These are phyloP conservation scores for Penicillium sp. DNA, from an alignment of 2,329 filamentous ascomycete species.

Conservation along the genomic window DNA sequence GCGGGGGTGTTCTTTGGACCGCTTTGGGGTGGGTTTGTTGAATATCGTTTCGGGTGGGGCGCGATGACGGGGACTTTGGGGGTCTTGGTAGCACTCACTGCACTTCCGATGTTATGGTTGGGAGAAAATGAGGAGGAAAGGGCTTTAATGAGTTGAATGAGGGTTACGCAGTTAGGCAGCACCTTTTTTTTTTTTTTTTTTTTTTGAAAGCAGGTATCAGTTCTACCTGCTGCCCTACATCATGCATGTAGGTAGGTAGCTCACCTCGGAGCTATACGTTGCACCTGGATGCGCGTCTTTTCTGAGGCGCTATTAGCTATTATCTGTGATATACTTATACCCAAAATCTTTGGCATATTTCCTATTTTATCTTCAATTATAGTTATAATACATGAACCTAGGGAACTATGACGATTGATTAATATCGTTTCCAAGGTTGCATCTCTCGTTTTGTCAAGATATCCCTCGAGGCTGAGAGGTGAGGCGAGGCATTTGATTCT, in stretches of 20 bases:
- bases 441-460: no score
- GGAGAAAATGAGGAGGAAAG: conserved; percentile 8
- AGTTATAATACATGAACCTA: neutral
- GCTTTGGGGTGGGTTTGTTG: conserved; percentile 52
- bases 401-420: neutral
- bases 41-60: conserved; percentile 35
- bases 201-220: neutral
- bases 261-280: neutral
- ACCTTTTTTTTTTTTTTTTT: neutral
- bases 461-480: neutral
- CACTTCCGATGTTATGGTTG: conserved; percentile 29
- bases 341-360: neutral
- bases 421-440: no score
- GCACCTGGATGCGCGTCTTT: neutral
- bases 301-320: no score
- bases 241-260: neutral
- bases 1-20: conserved; percentile 62
- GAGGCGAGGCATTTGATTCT: neutral
- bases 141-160: conserved; percentile 4
- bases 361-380: no score
- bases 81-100: conserved; percentile 29
- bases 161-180: conserved; percentile 11
- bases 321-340: neutral
- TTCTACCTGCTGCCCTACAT: neutral
- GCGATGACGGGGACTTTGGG: conserved; percentile 32